phyloP scores from a whole-genome alignment of 257 asterid genomes.

The Ehretia macrophylla region DNA sequence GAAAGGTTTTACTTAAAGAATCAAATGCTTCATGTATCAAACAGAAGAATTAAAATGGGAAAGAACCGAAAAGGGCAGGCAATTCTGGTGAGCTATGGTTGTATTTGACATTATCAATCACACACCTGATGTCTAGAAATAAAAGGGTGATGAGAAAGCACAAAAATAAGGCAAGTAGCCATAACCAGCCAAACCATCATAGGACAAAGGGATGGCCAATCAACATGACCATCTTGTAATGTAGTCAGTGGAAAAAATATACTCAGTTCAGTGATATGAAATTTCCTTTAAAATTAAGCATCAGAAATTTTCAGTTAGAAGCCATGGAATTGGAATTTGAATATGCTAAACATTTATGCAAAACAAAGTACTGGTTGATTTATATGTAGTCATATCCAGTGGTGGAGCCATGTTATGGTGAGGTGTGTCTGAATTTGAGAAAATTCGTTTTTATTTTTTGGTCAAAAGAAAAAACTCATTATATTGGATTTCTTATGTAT shows the following conservation, averaged over 20 bases:
- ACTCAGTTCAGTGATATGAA: neutral
- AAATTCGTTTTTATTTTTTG: too few relatives aligned
- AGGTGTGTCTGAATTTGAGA: too few relatives aligned
- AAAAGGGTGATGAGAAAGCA: neutral
- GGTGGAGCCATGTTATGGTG: too few relatives aligned
- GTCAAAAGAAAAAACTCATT: too few relatives aligned
- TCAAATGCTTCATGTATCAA: neutral
- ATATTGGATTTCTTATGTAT: too few relatives aligned
- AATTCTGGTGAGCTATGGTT: neutral
- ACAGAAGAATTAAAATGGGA: neutral
- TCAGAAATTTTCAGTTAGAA: neutral
- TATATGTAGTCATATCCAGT: neutral
- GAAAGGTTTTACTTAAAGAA: neutral
- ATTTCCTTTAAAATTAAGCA: neutral
- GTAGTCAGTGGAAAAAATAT: neutral
- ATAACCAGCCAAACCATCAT: neutral
- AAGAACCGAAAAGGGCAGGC: neutral
- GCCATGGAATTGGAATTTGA: constrained; percentile 1
- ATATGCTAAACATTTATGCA: neutral
- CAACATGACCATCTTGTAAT: neutral
- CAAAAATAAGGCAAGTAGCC: neutral
- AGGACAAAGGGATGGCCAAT: neutral
- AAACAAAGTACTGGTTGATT: neutral
- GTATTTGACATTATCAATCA: neutral
- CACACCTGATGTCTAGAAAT: neutral